Base-by-base conservation (phyloP, 2,329 filamentous ascomycete genomes). In the Colletotrichum gloeosporioides region DNA sequence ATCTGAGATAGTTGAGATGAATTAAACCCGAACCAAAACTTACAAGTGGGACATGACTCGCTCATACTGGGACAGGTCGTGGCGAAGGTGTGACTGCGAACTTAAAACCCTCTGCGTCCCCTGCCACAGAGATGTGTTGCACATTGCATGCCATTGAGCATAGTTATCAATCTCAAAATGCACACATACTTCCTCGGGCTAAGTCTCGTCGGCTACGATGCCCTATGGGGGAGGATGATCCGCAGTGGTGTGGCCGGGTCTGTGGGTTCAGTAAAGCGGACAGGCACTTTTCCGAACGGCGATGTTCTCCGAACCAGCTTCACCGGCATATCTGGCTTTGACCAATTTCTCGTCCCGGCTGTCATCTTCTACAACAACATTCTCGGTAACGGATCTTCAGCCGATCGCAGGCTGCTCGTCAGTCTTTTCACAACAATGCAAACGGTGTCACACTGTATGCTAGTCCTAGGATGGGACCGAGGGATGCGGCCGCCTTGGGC, bases 321-420 rank as follows among this genome's bases (percentile, higher is more conserved):
- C 71, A 73, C 31, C 10, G 39, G 57, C 3, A 13, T 69, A 10
- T 15, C 12, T 2, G 16, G 8, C 4, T 18, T 73, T 22, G 71
- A 69, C 10, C 57, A 64, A 1, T 55, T 32, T 39, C 32, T 73
- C 2, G 8, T 73, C 16, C 66, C 71, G 18, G 71, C 71, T 1
- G 65, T 73, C 22, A 73, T 73, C 15, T 73, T 69, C 7, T 73
- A 73, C 25, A 73, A 70, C 25, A 73, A 73, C 2, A 70, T 73
- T 6, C 31, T 73, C 3, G 15, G 65, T 25, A 73, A 69, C 31
- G n/a, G 25, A 1, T 69, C 57, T 1, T 16, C 57, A 1, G 18
- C 39, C 7, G 65, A 73, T n/a, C 55, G 65, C 0, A 69, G 63
- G 71, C 8, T 69, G 3, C 65, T 73, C 3, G 6, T 64, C 4